These are phyloP conservation scores for Vanrija pseudolonga DNA, from an alignment of 1,284 basidiomycete genomes.

Conservation along the genomic window DNA sequence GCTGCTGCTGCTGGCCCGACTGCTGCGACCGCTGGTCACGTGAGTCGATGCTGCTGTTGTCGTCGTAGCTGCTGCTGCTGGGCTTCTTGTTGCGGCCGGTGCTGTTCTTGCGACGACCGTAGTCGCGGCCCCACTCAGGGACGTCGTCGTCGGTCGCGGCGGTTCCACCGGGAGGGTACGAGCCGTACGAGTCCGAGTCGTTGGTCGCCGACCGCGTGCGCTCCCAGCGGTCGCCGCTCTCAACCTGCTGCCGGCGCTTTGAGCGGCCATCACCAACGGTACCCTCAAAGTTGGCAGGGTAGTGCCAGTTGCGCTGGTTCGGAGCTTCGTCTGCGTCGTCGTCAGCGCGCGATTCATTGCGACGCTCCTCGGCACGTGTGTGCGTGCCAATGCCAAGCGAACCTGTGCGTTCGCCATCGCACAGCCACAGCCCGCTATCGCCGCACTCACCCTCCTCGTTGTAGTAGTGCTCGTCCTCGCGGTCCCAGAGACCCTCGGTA, in stretches of 20 bases:
- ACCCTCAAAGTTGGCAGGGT: constrained; percentile 51
- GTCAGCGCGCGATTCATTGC: not conserved
- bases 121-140: constrained; percentile 51
- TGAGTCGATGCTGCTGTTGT: constrained; percentile 3
- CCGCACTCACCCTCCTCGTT: constrained; percentile 20
- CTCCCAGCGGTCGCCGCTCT: constrained; percentile 36
- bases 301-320: constrained; percentile 49
- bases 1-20: not conserved
- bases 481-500: constrained; percentile 43
- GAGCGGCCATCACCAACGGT: constrained; percentile 32
- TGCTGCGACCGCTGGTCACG: not conserved
- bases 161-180: constrained; percentile 28
- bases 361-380: not conserved
- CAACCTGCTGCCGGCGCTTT: constrained; percentile 15
- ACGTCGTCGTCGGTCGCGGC: constrained; percentile 45
- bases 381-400: not conserved
- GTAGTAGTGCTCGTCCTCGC: constrained; percentile 47
- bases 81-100: constrained; percentile 21
- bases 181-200: constrained; percentile 14
- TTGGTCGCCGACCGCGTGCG: constrained; percentile 19
- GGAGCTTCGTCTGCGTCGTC: constrained; percentile 39
- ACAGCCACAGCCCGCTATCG: not conserved
- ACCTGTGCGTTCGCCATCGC: not conserved
- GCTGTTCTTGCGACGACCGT: constrained; percentile 35
- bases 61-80: constrained; percentile 2